Base-by-base conservation (phyloP, 2,329 filamentous ascomycete genomes). In the Pseudohalonectria lignicola region DNA sequence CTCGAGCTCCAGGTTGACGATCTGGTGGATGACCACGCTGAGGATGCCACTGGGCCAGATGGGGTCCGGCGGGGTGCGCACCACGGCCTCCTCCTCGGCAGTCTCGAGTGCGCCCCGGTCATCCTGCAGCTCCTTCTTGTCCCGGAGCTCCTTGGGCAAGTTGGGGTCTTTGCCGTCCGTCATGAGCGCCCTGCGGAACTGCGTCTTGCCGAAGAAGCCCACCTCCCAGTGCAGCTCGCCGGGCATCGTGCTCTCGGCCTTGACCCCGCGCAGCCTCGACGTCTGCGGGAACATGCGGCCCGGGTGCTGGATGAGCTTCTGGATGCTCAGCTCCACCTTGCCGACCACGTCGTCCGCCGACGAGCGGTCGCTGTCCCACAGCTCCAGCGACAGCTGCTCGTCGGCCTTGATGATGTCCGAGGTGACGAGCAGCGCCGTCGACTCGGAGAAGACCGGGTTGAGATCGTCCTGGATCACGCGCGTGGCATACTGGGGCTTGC, bases 401-500 rank as follows among this genome's bases (percentile, higher is more conserved):
- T 95, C 82, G 0, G 84, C 90, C 60, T 92, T 93, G 64, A 96
- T 86, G 38, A 94, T 69, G 46, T 95, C 88, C 0, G 85, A 74
- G 0, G 85, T 94, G 5, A 98, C 85, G 13, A 95, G 66, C 15
- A 96, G 68, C 2, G 86, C 87, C 31, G 85, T 79, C 2, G 77
- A 84, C 60, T 96, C 92, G 51, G 92, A 84, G 67, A 93, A 96
- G 4, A 94, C 71, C 0, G 92, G 92, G 52, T 96, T 94, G 39
- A 94, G 71, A 48, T 95, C 83, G 52, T 96, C 90, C 37, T 90
- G 86, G 45, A 96, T 95, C 37, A 96, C 88, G 34, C 92, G 79
- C 2, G 92, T 96, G 59, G 88, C 95, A 60, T 94, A 96, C 75
- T 94, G 93, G 2, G 90, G 90, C 62, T 98, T 98, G 40, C 84